Evolutionary conservation across 2,329 filamentous ascomycete genomes (phyloP), one percentile per base, ranked within the genome.

Genomic region (Trichoderma hamatum): DNA sequence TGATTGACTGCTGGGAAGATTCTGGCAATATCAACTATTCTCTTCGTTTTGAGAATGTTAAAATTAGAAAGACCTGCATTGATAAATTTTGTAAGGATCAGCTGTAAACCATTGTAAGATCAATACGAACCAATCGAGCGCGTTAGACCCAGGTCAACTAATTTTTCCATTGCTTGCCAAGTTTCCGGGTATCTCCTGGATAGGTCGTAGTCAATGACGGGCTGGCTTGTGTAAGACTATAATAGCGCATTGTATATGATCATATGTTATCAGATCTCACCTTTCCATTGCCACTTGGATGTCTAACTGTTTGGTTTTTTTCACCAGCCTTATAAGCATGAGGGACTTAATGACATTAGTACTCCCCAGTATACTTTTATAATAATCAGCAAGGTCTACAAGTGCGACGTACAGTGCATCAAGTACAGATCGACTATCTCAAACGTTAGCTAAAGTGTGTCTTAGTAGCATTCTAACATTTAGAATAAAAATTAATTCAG

Each of bases 281-380:
- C 62, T 65, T 65, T 46, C 62, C 51, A 14, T 65, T 65, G n/a
- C 62, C 62, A 19, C 62, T 65, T 14, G 34, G 62, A n/a, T 65
- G 62, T 55, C 62, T 55, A 9, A 65, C 43, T 5, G 62, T 65
- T 24, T 43, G 26, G 34, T 65, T 65, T 6, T 65, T 52, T 55
- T 65, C 34, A 24, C 62, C 62, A 11, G 62, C 62, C 62, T 65
- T 65, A 19, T 65, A 65, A 65, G 62, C 62, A 21, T 65, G 62
- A 55, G 62, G 62, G 32, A 65, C 62, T 65, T 55, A 11, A 2
- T 30, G 7, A 24, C n/a, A 30, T 65, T 21, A 65, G 51, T 24
- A 54, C 19, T 55, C 10, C 34, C 32, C 7, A 3, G 19, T 30
- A 10, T 30, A 11, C 21, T 13, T 6, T 32, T 19, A 43, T 11